Conservation (phyloP, 108 stramenopile species). For the Craspedostauros australis region DNA sequence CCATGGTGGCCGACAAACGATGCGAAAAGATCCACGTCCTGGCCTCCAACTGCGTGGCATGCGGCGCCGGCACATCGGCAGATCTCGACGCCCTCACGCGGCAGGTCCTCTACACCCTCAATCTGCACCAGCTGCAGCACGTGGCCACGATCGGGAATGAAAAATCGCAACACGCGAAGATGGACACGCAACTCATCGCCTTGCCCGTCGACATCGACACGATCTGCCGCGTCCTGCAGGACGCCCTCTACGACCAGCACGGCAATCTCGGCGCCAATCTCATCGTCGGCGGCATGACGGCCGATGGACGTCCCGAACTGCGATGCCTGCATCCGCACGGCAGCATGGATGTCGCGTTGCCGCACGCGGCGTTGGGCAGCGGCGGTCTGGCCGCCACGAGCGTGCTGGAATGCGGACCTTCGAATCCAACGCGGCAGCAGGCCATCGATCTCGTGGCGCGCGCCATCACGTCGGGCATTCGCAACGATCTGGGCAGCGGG, state of each 20-base stretch:
- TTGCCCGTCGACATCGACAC: slow-evolving; percentile 29
- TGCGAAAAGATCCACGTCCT: slow-evolving; percentile 68
- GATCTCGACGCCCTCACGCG: slow-evolving; percentile 74
- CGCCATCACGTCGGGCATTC: slow-evolving; percentile 71
- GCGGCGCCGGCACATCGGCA: slow-evolving; percentile 80
- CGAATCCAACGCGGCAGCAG: slow-evolving; percentile 40
- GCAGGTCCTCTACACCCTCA: slow-evolving; percentile 32
- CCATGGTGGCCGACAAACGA: slow-evolving; percentile 68
- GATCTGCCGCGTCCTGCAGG: slow-evolving; percentile 44
- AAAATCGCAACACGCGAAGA: not conserved
- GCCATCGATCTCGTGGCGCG: slow-evolving; percentile 51
- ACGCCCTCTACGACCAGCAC: slow-evolving; percentile 31
- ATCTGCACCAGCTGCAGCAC: slow-evolving; percentile 2
- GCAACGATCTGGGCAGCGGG: slow-evolving; percentile 83
- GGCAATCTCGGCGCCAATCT: slow-evolving; percentile 70
- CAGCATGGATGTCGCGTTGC: slow-evolving; percentile 55
- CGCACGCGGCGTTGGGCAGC: slow-evolving; percentile 75
- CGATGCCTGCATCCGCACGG: slow-evolving; percentile 82
- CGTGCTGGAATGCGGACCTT: slow-evolving; percentile 62
- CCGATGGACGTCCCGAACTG: slow-evolving; percentile 27
- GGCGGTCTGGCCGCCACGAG: slow-evolving; percentile 80
- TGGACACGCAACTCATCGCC: slow-evolving; percentile 11
- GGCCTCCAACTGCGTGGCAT: slow-evolving; percentile 46
- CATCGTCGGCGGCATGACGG: slow-evolving; percentile 63
- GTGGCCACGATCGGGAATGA: slow-evolving; percentile 30